Base-by-base conservation (phyloP, 2,329 filamentous ascomycete genomes). In the Karstenula rhodostoma region DNA sequence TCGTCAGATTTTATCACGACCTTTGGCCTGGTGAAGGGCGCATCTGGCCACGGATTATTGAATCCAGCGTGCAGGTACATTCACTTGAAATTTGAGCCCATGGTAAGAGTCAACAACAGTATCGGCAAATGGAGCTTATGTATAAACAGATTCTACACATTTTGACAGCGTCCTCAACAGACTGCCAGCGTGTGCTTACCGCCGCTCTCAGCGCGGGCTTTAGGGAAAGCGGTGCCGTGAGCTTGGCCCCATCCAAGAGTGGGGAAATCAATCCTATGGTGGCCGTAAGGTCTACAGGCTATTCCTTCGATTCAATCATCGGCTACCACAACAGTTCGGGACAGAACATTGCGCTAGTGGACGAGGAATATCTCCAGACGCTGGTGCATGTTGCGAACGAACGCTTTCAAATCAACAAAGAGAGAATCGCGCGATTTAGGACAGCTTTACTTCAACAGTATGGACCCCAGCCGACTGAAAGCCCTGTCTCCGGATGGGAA, bases 71-170 rank as follows among this genome's bases (percentile, higher is more conserved):
- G 73, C 63, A 78, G 83, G 58, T 82, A 83, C 63, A 83, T 97
- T 53, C 92, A 94, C 77, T 91, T 97, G 80, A 95, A 96, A 78
- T 97, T 96, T 73, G 94, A 97, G 76, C 93, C 94, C 4, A 93
- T 97, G 93, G 94, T 96, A 84, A 74, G 88, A 37, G 43, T 33
- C 48, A 46, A 25, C 22, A 42, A 59, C 57, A 56, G 47, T 27
- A 9, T 29, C 8, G 22, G 29, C 7, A 17, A n/a, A 42, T 19
- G 15, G 10, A 58, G 51, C 75, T 73, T 61, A 79, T 49, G 25
- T 17, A 25, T 33, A 10, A 10, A 22, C 63, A 96, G 94, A 97
- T 97, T 67, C 86, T 98, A 0, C 94, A 98, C 68, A 84, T 98
- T 46, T 85, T 96, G 69, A 89, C 92, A 6, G 87, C 93, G 17